Evolutionary conservation across 2,329 filamentous ascomycete species (phyloP).

Genomic region (Beauveria asiatica): DNA sequence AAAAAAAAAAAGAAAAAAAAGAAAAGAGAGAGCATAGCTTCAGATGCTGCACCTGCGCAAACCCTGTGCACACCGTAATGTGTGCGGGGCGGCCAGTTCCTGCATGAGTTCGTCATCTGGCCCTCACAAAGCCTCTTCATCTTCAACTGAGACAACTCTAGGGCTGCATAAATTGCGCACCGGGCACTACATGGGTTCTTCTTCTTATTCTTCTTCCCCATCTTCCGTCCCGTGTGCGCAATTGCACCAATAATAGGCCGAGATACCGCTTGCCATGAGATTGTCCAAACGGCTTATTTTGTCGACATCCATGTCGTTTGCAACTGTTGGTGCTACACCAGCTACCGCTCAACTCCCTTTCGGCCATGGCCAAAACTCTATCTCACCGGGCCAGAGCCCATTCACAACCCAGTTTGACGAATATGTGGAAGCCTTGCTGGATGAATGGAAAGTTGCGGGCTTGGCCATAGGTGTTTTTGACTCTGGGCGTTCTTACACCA

Average conservation of each 20-base stretch:
- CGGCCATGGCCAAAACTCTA: background rate
- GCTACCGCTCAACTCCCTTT: background rate
- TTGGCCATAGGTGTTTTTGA: conserved; percentile 40
- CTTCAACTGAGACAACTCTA: background rate
- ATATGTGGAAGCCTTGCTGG: conserved; percentile 12
- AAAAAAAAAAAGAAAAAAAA: no score
- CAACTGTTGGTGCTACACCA: background rate
- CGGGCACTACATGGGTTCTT: background rate
- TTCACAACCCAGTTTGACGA: conserved; percentile 12
- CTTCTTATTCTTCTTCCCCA: no score
- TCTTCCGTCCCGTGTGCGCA: no score
- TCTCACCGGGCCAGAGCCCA: conserved; percentile 1
- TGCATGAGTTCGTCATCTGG: background rate
- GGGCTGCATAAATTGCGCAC: background rate
- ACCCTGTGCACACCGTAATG: background rate
- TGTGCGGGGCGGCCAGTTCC: background rate
- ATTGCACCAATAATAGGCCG: background rate
- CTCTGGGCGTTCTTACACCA: conserved; percentile 30
- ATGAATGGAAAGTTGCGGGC: conserved; percentile 39
- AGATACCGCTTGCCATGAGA: background rate
- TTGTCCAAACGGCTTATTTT: background rate
- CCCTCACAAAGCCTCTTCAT: background rate
- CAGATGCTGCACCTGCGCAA: background rate
- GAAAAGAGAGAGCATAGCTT: no score
- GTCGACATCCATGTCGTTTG: background rate